phyloP scores from a whole-genome alignment of 2,329 filamentous ascomycete species.

The Fusarium verrucosum region DNA sequence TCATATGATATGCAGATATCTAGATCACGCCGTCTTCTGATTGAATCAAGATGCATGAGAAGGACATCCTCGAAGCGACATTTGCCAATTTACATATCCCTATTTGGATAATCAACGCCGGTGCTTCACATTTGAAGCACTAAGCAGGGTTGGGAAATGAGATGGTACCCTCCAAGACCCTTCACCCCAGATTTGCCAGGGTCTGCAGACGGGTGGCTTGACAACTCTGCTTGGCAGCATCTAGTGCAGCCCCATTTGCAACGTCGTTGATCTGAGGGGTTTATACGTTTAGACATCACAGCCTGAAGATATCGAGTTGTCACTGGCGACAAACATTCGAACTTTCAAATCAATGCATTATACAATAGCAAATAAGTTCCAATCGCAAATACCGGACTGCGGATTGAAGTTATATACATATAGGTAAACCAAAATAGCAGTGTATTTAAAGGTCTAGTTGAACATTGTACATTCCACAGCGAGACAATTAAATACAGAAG shows the following conservation, averaged over 20 bases:
- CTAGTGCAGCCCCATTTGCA: not conserved
- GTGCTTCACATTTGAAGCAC: conserved; percentile 10
- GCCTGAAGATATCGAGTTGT: too few relatives aligned
- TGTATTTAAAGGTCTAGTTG: conserved; percentile 51
- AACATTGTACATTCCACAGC: conserved; percentile 53
- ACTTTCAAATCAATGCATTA: not conserved
- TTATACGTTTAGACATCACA: not conserved
- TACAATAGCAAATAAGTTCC: conserved; percentile 8
- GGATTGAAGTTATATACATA: conserved; percentile 58
- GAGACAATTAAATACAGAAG: conserved; percentile 45
- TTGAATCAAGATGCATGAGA: not conserved
- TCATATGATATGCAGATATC: not conserved
- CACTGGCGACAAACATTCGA: too few relatives aligned
- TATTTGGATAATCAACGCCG: not conserved
- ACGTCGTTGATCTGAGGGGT: not conserved
- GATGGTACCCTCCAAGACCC: too few relatives aligned
- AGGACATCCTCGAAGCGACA: conserved; percentile 5
- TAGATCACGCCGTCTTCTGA: not conserved
- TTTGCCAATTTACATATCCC: conserved; percentile 23
- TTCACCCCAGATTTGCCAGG: conserved; percentile 37
- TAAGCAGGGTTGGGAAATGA: conserved; percentile 37
- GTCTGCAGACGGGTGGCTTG: conserved; percentile 13
- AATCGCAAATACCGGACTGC: conserved; percentile 42
- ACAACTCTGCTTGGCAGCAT: not conserved
- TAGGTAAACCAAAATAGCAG: conserved; percentile 40